Evolutionary conservation across 2,329 filamentous ascomycete species (phyloP).

Genomic region (Acrodontium crateriforme): DNA sequence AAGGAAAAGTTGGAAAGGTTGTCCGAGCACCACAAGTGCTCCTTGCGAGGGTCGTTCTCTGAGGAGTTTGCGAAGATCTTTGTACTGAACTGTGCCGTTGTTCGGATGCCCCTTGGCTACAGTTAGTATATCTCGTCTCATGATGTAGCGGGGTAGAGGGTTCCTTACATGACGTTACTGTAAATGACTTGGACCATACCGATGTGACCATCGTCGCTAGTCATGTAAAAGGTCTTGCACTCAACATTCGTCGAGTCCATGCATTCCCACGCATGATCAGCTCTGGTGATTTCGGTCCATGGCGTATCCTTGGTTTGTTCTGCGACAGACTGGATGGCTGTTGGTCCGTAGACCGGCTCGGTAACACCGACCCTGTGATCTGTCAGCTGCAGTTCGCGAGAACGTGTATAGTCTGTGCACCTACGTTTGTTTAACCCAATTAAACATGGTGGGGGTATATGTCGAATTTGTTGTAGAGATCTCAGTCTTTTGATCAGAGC

Average conservation of each 20-base stretch:
- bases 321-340: slow-evolving; percentile 73
- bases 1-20: slow-evolving; percentile 68
- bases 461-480: no score
- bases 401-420: slow-evolving; percentile 24
- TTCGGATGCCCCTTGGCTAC: slow-evolving; percentile 62
- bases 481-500: no score
- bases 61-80: slow-evolving; percentile 81
- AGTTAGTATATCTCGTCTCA: no score
- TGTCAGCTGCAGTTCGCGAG: slow-evolving; percentile 11
- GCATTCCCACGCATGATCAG: slow-evolving; percentile 70
- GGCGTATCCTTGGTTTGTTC: slow-evolving; percentile 64
- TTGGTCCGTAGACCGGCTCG: slow-evolving; percentile 84
- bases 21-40: slow-evolving; percentile 72
- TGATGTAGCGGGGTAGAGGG: no score
- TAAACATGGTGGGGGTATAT: slow-evolving; percentile 73
- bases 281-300: slow-evolving; percentile 63
- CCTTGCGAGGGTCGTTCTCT: slow-evolving; percentile 53
- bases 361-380: slow-evolving; percentile 57
- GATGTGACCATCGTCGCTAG: slow-evolving; percentile 61
- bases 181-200: slow-evolving; percentile 87
- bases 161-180: slow-evolving; percentile 87
- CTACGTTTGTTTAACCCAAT: slow-evolving; percentile 88
- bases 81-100: slow-evolving; percentile 83
- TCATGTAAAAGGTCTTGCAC: slow-evolving; percentile 88
- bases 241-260: slow-evolving; percentile 82